These are phyloP conservation scores for Croton laevigatus DNA, from an alignment of 441 rosid species.

Conservation along the genomic window DNA sequence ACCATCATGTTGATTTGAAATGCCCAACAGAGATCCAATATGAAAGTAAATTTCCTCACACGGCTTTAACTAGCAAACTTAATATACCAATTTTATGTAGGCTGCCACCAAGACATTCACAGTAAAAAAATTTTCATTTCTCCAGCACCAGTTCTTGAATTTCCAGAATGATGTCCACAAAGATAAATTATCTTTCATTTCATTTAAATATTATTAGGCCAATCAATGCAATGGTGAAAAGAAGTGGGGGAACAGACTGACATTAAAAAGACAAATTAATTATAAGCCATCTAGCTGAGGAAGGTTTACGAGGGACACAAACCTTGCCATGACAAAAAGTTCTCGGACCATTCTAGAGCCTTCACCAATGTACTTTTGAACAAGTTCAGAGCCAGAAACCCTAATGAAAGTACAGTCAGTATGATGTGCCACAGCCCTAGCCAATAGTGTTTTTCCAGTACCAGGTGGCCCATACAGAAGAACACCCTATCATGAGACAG, in stretches of 20 bases:
- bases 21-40: neutral
- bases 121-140: neutral
- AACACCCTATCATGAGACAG: constrained; percentile 55
- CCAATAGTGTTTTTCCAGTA: constrained; percentile 91
- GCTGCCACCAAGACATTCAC: neutral
- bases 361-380: constrained; percentile 95
- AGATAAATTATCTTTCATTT: neutral
- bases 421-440: constrained; percentile 97
- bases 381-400: constrained; percentile 97
- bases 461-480: constrained; percentile 98
- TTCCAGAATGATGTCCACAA: neutral
- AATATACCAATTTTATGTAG: neutral
- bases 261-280: neutral
- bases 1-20: constrained; percentile 14
- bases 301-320: constrained; percentile 23
- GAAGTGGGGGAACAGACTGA: neutral
- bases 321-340: constrained; percentile 99
- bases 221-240: neutral
- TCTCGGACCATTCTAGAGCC: constrained; percentile 98
- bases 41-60: neutral
- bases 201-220: neutral
- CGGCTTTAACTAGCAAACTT: neutral
- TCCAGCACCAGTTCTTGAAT: neutral
- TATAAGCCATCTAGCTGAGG: neutral
- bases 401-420: constrained; percentile 97